These are phyloP conservation scores for Teunomyces barrocoloradensis DNA, from an alignment of 805 yeast genomes.

Conservation along the genomic window DNA sequence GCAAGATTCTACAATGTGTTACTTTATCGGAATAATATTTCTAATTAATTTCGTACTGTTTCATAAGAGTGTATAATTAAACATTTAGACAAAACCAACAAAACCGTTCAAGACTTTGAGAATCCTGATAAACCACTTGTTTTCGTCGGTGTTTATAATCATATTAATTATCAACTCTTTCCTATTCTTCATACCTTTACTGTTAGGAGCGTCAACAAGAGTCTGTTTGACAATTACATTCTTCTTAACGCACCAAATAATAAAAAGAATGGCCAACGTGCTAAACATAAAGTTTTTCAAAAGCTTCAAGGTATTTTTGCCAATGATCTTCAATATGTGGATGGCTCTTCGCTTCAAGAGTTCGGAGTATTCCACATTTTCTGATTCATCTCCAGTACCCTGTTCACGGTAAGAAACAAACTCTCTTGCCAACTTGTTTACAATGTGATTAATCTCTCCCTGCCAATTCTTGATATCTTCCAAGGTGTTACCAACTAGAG, in stretches of 20 bases:
- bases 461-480: slow-evolving; percentile 54
- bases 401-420: slow-evolving; percentile 7
- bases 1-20: too few relatives aligned
- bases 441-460: slow-evolving; percentile 47
- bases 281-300: slow-evolving; percentile 36
- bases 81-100: slow-evolving; percentile 37
- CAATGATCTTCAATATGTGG: slow-evolving; percentile 24
- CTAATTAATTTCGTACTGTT: background rate
- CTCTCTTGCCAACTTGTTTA: slow-evolving; percentile 46
- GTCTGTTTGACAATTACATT: slow-evolving; percentile 40
- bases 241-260: slow-evolving; percentile 42
- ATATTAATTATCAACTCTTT: slow-evolving; percentile 43
- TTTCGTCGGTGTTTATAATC: slow-evolving; percentile 41
- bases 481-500: slow-evolving; percentile 8
- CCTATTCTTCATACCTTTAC: slow-evolving; percentile 16
- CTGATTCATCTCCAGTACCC: slow-evolving; percentile 11
- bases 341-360: slow-evolving; percentile 22
- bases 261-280: slow-evolving; percentile 34
- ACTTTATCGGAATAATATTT: too few relatives aligned
- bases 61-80: background rate
- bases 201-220: slow-evolving; percentile 31
- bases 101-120: slow-evolving; percentile 35
- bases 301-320: slow-evolving; percentile 25
- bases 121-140: slow-evolving; percentile 43
- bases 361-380: slow-evolving; percentile 14